Percentiles rank a stretch among this genome's conserved stretches.
These are phyloP conservation scores for Sarocladium kiliense DNA, from an alignment of 2,329 filamentous ascomycete genomes.

Conservation along the genomic window DNA sequence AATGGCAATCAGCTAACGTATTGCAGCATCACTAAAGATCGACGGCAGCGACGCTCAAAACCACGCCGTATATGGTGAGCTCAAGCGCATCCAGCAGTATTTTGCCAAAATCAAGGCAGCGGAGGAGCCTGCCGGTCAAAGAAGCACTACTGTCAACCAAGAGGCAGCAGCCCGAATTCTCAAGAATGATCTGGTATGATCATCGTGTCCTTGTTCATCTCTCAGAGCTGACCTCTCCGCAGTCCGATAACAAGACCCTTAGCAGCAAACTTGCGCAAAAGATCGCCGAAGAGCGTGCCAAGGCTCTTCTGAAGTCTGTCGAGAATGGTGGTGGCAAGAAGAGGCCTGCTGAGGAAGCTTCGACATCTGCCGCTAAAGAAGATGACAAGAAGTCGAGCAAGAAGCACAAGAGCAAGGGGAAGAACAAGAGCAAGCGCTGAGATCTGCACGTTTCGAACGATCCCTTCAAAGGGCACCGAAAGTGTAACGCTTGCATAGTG, in stretches of 20 bases:
- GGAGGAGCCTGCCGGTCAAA: constrained; percentile 56
- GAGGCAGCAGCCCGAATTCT: constrained; percentile 77
- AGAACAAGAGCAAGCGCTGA: constrained; percentile 15
- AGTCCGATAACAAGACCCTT: constrained; percentile 48
- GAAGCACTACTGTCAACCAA: constrained; percentile 58
- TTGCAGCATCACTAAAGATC: constrained; percentile 64
- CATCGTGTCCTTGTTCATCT: not conserved
- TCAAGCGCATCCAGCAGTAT: constrained; percentile 83
- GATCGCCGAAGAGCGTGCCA: constrained; percentile 51
- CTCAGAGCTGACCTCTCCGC: not conserved
- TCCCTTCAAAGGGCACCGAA: too few relatives aligned
- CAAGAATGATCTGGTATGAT: constrained; percentile 67
- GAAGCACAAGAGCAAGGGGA: constrained; percentile 24
- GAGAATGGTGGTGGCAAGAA: constrained; percentile 34
- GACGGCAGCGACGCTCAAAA: constrained; percentile 76
- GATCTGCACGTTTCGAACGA: too few relatives aligned
- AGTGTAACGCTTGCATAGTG: too few relatives aligned
- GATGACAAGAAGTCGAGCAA: constrained; percentile 27
- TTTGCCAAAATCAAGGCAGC: constrained; percentile 83
- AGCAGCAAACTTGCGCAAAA: constrained; percentile 49
- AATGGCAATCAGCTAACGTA: constrained; percentile 6
- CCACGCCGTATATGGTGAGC: constrained; percentile 79
- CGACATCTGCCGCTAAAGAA: constrained; percentile 18
- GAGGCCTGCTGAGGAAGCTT: constrained; percentile 30
- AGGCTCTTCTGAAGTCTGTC: constrained; percentile 42